Base-by-base conservation (phyloP, 352 stramenopile genomes). In the Phytophthora cryptogea region DNA sequence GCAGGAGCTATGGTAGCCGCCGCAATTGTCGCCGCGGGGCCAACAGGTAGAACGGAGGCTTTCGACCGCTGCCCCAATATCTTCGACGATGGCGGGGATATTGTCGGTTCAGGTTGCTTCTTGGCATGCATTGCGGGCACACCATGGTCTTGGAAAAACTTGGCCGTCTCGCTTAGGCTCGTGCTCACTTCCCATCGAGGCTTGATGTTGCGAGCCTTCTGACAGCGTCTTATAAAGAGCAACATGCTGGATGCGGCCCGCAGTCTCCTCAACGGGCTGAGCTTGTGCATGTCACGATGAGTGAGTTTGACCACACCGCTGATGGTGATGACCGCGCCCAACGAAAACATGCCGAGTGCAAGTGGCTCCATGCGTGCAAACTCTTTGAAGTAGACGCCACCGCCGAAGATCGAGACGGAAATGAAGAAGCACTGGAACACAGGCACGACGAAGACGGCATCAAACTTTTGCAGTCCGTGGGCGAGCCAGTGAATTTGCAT, bases 361-460 rank as follows among this genome's bases (percentile, higher is more conserved):
- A 88, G 63, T 0, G 56, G 52, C 9, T 59, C 36, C 76, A 94
- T 89, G 31, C 53, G 65, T 7, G 70, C 58, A 52, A 94, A 92
- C 60, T 94, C 85, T 49, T 90, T 87, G 47, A 97, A 97, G 64
- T 96, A 97, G 5, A 97, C 74, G 9, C 87, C 89, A 8, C 89
- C 89, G 7, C 84, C 88, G 36, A 96, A 82, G 44, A 97, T 91
- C 17, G 80, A 90, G n/a, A 93, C 82, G 4, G 91, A 94, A 43
- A 93, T 97, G 70, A 95, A 96, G 64, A 96, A 96, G 49, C 91
- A 95, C 68, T 92, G 82, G 58, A 95, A 93, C 2, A 92, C 77
- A 0, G 86, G 86, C 9, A 95, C 82, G 30, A 97, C 70, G 32
- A 97, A 91, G 8, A 93, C 83, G 2, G 88, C 89, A 64, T 96